Base-by-base conservation (phyloP, 352 stramenopile genomes). In the Phytophthora rubi region DNA sequence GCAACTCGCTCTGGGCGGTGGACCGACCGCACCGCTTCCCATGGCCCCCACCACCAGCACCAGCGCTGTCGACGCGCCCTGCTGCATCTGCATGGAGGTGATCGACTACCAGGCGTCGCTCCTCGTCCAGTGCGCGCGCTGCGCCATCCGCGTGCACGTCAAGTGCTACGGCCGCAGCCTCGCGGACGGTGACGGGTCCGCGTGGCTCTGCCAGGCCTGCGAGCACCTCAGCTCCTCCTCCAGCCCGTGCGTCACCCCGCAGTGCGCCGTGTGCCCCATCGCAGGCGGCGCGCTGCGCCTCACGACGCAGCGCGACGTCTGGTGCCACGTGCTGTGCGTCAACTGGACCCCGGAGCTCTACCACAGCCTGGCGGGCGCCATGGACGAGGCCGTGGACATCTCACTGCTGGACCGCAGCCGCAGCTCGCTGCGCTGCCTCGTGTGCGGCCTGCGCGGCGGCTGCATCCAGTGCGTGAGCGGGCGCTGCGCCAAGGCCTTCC, bases 381-480 rank as follows among this genome's bases (percentile, higher is more conserved):
- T 91, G 73, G 79, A 93, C 62, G 71, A 94, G 62, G 59, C 68
- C 15, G 80, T 96, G 32, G 71, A 94, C 44, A 87, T 95, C 44
- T 71, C 80, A 8, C 61, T 81, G 39, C 65, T 97, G 23, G 83
- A 96, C 48, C 71, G 68, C 26, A 94, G 82, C 32, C 85, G 91
- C 42, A 90, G 88, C 55, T 75, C 70, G 5, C 71, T 97, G 28
- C 88, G 86, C 37, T 97, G 90, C 65, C 51, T 89, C 13, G 71
- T 97, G n/a, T 97, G 91, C 54, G 82, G 86, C n/a, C 62, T 86
- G 35, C 87, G 88, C 30, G 87, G 90, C 54, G 85, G 83, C 6
- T 97, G 90, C 67, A 96, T 97, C 60, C 91, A 97, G 71, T 97
- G 91, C 62, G 76, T 94, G 12, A 95, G 85, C 47, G 90, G 89